Percentiles rank a stretch among this genome's conserved stretches.
Evolutionary conservation across 108 stramenopile species (phyloP).

Genomic region (Parmales sp.): DNA sequence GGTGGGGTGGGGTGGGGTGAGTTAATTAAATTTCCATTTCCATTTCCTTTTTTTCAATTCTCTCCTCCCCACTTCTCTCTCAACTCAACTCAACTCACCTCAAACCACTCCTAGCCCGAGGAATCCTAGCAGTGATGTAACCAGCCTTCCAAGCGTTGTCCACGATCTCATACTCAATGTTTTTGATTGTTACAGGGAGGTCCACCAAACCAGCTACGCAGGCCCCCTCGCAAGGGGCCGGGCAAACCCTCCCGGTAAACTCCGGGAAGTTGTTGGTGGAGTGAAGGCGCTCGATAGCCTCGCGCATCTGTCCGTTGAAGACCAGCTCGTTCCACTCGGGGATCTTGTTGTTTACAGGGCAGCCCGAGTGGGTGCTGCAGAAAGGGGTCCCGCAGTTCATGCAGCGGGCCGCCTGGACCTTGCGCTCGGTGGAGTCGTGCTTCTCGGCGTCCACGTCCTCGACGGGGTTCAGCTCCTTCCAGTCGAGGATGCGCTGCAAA

Average conservation of each 20-base stretch:
- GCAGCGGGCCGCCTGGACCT: slow-evolving; percentile 86
- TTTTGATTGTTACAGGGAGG: slow-evolving; percentile 89
- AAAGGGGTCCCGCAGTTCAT: slow-evolving; percentile 98
- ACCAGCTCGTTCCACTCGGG: slow-evolving; percentile 97
- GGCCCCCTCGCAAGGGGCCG: slow-evolving; percentile 92
- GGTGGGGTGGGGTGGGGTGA: no score
- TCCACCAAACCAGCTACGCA: slow-evolving; percentile 93
- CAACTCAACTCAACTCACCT: no score
- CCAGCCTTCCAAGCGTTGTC: slow-evolving; percentile 90
- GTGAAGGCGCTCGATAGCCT: slow-evolving; percentile 84
- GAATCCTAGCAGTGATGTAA: slow-evolving; percentile 77
- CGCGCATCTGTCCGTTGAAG: slow-evolving; percentile 85
- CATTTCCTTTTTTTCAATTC: no score
- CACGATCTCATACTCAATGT: slow-evolving; percentile 93
- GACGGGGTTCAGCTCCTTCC: slow-evolving; percentile 87
- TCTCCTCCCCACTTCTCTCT: no score
- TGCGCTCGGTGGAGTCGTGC: slow-evolving; percentile 78
- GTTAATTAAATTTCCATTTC: no score
- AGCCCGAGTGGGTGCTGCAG: slow-evolving; percentile 93
- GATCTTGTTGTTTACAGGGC: slow-evolving; percentile 92
- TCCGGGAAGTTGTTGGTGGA: slow-evolving; percentile 98
- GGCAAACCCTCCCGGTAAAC: slow-evolving; percentile 94
- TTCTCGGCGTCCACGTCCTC: slow-evolving; percentile 50
- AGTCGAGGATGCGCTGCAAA: slow-evolving; percentile 76
- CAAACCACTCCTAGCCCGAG: slow-evolving; percentile 80